These are phyloP conservation scores for Chlorella sp. DNA, from an alignment of 139 green algal species.

Conservation along the genomic window DNA sequence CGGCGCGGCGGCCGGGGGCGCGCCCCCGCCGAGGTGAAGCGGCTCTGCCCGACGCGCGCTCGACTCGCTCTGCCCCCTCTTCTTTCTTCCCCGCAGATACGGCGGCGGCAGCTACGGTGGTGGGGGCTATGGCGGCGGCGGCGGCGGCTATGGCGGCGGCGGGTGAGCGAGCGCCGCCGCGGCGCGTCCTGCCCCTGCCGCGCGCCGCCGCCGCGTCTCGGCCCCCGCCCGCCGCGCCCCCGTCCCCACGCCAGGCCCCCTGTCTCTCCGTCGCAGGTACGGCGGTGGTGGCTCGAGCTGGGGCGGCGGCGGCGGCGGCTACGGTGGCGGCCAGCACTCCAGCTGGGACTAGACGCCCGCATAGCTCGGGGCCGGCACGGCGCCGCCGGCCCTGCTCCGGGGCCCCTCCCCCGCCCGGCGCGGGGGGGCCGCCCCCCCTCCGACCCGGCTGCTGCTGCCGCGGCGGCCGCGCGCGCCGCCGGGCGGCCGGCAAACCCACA, in stretches of 20 bases:
- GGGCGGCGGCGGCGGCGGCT: neutral
- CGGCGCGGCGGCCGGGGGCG: neutral
- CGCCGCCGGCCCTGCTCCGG: too few species aligned
- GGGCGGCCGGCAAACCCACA: too few species aligned
- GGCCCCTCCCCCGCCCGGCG: too few species aligned
- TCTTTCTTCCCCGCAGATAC: neutral
- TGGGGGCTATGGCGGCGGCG: conserved; percentile 37
- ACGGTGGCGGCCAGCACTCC: neutral
- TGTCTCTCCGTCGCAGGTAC: too few species aligned
- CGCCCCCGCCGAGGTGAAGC: neutral
- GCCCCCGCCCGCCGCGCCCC: too few species aligned
- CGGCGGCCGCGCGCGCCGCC: too few species aligned
- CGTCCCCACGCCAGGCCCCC: too few species aligned
- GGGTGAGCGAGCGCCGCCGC: conserved; percentile 16
- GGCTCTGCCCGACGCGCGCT: neutral
- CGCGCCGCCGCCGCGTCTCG: too few species aligned
- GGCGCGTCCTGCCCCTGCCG: neutral
- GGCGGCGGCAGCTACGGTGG: conserved; percentile 36
- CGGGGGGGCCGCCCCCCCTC: too few species aligned
- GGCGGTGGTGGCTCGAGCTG: neutral
- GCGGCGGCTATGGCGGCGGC: conserved; percentile 33
- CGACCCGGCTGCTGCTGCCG: too few species aligned
- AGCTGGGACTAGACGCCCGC: too few species aligned
- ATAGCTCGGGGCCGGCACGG: too few species aligned
- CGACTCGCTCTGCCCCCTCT: neutral